phyloP scores from a whole-genome alignment of 495 filamentous ascomycete genomes.

The Penicillium lividum region DNA sequence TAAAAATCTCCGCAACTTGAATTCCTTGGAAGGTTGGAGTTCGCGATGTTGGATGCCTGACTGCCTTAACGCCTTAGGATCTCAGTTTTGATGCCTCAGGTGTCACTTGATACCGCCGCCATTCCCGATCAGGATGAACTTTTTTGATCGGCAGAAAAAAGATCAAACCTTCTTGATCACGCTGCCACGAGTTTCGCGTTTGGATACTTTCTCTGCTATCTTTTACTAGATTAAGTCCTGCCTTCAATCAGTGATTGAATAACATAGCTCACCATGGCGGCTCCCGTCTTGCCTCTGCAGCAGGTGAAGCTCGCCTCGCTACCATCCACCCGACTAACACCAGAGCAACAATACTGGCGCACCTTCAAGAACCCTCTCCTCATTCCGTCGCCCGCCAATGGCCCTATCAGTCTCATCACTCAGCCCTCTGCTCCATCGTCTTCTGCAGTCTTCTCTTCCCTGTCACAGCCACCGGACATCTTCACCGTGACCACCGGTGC shows the following conservation, averaged over 20 bases:
- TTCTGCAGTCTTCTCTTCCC: slow-evolving; percentile 47
- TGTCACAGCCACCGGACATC: slow-evolving; percentile 60
- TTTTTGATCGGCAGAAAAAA: slow-evolving; percentile 39
- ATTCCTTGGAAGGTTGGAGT: not conserved
- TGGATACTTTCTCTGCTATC: not conserved
- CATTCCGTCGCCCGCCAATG: slow-evolving; percentile 81
- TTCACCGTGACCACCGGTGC: slow-evolving; percentile 92
- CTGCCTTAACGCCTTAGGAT: slow-evolving; percentile 6
- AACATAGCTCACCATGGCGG: slow-evolving; percentile 66
- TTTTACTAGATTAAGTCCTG: not conserved
- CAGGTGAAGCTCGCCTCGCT: slow-evolving; percentile 75
- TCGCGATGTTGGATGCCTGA: not conserved
- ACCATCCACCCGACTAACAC: slow-evolving; percentile 57
- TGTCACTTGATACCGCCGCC: slow-evolving; percentile 20
- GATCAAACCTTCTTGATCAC: slow-evolving; percentile 21
- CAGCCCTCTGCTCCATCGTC: slow-evolving; percentile 61
- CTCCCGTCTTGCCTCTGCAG: slow-evolving; percentile 78
- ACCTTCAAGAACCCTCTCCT: slow-evolving; percentile 86
- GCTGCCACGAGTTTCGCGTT: slow-evolving; percentile 1
- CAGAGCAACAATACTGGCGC: slow-evolving; percentile 94
- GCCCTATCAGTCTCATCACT: slow-evolving; percentile 84
- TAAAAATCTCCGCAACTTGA: not conserved
- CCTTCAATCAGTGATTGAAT: not conserved
- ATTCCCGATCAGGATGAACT: slow-evolving; percentile 28
- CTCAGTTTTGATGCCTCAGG: slow-evolving; percentile 16